A percentile compares a stretch with the other conserved stretches of the same genome.
These are phyloP conservation scores for Pythium plurisporium DNA, from an alignment of 352 stramenopile species.

Conservation along the genomic window DNA sequence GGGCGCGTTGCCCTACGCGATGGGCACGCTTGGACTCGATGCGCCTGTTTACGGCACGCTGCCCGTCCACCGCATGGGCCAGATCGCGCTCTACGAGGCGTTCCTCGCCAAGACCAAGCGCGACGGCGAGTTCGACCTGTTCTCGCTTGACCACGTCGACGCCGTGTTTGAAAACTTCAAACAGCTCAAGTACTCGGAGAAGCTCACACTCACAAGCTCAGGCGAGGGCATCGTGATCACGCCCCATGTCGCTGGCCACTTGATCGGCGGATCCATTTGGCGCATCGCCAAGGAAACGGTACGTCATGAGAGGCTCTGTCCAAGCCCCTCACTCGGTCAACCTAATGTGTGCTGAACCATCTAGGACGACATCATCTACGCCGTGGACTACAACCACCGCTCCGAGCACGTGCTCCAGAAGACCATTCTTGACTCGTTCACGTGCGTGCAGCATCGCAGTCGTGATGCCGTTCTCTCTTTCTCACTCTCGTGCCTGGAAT, in stretches of 20 bases:
- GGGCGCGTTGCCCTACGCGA: constrained; percentile 86
- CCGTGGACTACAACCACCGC: constrained; percentile 91
- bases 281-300: constrained; percentile 93
- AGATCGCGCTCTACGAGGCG: constrained; percentile 96
- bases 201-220: constrained; percentile 81
- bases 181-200: constrained; percentile 95
- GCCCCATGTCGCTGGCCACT: constrained; percentile 91
- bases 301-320: neutral
- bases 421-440: constrained; percentile 92
- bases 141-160: constrained; percentile 93
- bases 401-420: constrained; percentile 94
- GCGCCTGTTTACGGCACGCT: constrained; percentile 92
- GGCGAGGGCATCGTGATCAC: constrained; percentile 91
- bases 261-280: constrained; percentile 94
- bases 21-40: constrained; percentile 78
- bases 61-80: constrained; percentile 94
- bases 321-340: neutral
- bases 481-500: too few species aligned
- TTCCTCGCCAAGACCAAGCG: constrained; percentile 91
- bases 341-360: neutral
- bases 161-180: constrained; percentile 90
- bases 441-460: constrained; percentile 32
- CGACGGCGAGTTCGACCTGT: constrained; percentile 89
- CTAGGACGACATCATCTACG: constrained; percentile 92
- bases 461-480: neutral